Conservation (phyloP, 164 flowering plant species). For the Sextonia rubra region DNA sequence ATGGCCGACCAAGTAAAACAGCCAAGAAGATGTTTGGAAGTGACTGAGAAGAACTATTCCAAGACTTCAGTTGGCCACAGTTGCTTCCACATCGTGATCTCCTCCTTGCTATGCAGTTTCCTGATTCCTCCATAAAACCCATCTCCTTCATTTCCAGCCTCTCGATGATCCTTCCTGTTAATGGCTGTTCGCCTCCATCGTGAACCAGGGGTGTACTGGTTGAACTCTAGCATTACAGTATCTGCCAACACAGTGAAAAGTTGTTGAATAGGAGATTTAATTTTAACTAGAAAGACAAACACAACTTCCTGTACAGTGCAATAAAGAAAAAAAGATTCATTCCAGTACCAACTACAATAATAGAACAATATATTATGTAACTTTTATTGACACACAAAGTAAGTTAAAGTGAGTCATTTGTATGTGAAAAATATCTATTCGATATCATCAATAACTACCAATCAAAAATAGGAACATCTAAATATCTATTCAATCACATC, state of each 20-base stretch:
- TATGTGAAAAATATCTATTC: too few relatives aligned
- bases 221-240: conserved; percentile 70
- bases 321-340: background rate
- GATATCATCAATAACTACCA: too few relatives aligned
- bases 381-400: background rate
- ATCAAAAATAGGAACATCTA: too few relatives aligned
- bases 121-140: conserved; percentile 90
- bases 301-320: background rate
- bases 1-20: background rate
- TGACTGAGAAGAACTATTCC: conserved; percentile 32
- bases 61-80: conserved; percentile 66
- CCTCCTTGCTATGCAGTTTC: conserved; percentile 46
- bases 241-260: conserved; percentile 42
- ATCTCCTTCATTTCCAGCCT: conserved; percentile 79
- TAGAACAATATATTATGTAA: background rate
- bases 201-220: conserved; percentile 80
- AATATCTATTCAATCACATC: too few relatives aligned
- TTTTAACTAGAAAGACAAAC: background rate
- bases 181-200: conserved; percentile 65
- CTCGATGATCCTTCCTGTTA: conserved; percentile 65
- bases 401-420: background rate
- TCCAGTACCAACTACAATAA: background rate
- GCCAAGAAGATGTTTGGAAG: background rate
- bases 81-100: conserved; percentile 63
- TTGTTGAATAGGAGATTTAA: background rate